Evolutionary conservation across 2,329 filamentous ascomycete species (phyloP).

Genomic region (Emergomyces pasteurianus): DNA sequence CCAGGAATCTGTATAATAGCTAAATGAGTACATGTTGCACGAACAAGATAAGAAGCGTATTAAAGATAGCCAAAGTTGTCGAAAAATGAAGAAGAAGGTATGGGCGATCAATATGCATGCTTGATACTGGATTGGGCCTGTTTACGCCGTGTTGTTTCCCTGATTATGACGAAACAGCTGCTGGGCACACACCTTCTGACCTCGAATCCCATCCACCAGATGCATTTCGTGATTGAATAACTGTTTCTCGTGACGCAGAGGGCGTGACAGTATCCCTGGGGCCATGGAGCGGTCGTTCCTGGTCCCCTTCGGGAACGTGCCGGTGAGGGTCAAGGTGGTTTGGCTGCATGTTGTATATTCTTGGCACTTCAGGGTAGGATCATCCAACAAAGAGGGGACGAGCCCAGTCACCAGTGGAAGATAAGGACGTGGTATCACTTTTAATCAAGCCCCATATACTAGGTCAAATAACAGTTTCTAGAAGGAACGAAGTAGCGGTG

Average conservation of each 20-base stretch:
- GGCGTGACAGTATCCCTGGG: slow-evolving; percentile 21
- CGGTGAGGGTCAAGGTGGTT: slow-evolving; percentile 28
- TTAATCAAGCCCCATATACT: background rate
- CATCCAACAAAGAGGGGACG: background rate
- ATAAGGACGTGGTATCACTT: background rate
- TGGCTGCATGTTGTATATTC: slow-evolving; percentile 24
- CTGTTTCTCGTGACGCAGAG: slow-evolving; percentile 21
- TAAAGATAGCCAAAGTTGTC: background rate
- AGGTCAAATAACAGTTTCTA: background rate
- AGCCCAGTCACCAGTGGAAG: background rate
- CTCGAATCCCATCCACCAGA: slow-evolving; percentile 26
- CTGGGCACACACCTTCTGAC: slow-evolving; percentile 30
- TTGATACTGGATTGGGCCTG: background rate
- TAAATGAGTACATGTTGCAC: slow-evolving; percentile 32
- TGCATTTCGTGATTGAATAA: slow-evolving; percentile 22
- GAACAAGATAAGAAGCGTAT: background rate
- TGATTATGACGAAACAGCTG: background rate
- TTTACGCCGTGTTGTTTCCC: background rate
- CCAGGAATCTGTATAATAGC: slow-evolving; percentile 69
- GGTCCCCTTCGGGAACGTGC: slow-evolving; percentile 19
- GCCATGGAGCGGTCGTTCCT: slow-evolving; percentile 22
- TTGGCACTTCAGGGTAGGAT: background rate
- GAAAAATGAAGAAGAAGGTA: background rate
- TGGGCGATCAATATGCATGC: slow-evolving; percentile 1
- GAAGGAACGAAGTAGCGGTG: background rate